Conservation (phyloP, 1,284 basidiomycete species). For the Ceratobasidium sp. region DNA sequence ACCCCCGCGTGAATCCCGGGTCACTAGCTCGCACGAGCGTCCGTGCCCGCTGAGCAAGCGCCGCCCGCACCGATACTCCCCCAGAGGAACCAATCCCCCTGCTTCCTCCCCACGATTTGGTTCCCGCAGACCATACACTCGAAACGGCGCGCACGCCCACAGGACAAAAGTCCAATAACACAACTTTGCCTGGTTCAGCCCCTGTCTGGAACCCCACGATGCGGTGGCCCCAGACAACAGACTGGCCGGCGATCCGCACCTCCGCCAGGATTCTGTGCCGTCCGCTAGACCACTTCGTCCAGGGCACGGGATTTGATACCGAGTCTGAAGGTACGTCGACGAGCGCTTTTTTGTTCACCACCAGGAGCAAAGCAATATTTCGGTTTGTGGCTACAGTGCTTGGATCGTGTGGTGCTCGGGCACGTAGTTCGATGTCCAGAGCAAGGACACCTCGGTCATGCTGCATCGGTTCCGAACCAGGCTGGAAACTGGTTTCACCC, state of each 20-base stretch:
- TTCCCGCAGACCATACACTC: slow-evolving; percentile 5
- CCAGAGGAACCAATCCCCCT: neutral
- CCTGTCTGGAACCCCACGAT: slow-evolving; percentile 10
- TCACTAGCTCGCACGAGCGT: slow-evolving; percentile 21
- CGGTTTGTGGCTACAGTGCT: neutral
- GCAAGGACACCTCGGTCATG: neutral
- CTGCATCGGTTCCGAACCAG: neutral
- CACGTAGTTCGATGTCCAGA: slow-evolving; percentile 6
- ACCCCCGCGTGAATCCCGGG: neutral
- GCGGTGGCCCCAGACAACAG: slow-evolving; percentile 22
- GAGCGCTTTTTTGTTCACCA: neutral
- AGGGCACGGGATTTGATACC: neutral
- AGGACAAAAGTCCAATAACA: slow-evolving; percentile 30
- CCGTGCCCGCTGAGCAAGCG: slow-evolving; percentile 24
- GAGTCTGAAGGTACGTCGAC: neutral
- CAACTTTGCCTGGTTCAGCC: neutral
- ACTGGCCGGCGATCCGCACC: neutral
- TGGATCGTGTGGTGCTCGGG: slow-evolving; percentile 4
- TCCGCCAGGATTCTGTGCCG: slow-evolving; percentile 1
- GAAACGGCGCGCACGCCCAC: slow-evolving; percentile 7
- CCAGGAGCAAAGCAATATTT: slow-evolving; percentile 1
- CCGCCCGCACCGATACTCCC: slow-evolving; percentile 29
- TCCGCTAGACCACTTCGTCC: slow-evolving; percentile 19
- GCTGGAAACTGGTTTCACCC: neutral
- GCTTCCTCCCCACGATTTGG: neutral